Conservation (phyloP, 495 filamentous ascomycete species). For the Daldinia bambusicola region DNA sequence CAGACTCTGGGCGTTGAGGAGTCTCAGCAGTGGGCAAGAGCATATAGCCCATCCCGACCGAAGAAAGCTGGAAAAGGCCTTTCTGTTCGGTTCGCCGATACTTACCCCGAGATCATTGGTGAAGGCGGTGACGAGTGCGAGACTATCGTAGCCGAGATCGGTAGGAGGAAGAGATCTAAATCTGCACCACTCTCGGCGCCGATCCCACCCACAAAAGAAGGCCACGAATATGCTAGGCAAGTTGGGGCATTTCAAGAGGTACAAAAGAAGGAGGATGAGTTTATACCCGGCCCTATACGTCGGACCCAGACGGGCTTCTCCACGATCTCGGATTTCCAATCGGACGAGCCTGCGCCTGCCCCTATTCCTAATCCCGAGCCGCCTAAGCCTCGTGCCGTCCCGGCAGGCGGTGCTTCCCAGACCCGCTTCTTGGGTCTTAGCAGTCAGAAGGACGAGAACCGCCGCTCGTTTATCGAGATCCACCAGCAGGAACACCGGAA, state of each 20-base stretch:
- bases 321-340: slow-evolving; percentile 39
- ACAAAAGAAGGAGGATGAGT: slow-evolving; percentile 43
- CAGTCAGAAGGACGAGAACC: slow-evolving; percentile 53
- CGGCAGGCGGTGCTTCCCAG: slow-evolving; percentile 42
- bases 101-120: slow-evolving; percentile 79
- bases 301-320: slow-evolving; percentile 63
- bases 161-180: slow-evolving; percentile 59
- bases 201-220: slow-evolving; percentile 40
- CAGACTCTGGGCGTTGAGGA: slow-evolving; percentile 52
- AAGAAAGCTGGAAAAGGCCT: slow-evolving; percentile 65
- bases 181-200: slow-evolving; percentile 47
- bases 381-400: slow-evolving; percentile 38
- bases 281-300: slow-evolving; percentile 53
- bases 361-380: slow-evolving; percentile 32
- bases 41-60: slow-evolving; percentile 49
- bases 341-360: slow-evolving; percentile 41
- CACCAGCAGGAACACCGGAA: slow-evolving; percentile 77
- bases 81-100: slow-evolving; percentile 74
- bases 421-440: slow-evolving; percentile 50
- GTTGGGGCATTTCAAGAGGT: slow-evolving; percentile 35
- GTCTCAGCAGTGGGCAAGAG: slow-evolving; percentile 48
- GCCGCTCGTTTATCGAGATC: slow-evolving; percentile 62
- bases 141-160: slow-evolving; percentile 73
- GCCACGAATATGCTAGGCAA: slow-evolving; percentile 35
- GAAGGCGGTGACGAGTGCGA: slow-evolving; percentile 87